phyloP scores from a whole-genome alignment of 139 green algal species.

The Ettlia oleoabundans region DNA sequence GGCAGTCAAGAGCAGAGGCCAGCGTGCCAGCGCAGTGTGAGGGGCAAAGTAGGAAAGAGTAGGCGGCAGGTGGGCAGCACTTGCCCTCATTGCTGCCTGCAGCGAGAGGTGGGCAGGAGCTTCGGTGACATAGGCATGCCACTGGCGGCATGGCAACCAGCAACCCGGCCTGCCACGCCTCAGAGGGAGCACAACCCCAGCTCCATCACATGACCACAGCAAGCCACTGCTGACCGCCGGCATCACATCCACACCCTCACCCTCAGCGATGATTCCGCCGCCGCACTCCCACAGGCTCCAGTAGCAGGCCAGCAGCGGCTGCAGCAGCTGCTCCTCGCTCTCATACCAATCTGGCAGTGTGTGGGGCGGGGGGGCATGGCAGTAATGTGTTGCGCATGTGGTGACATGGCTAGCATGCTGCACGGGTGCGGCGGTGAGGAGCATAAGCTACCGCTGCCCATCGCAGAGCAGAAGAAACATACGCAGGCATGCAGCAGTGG shows the following conservation, averaged over 20 bases:
- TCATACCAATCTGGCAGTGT: slow-evolving; percentile 49
- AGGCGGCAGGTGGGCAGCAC: neutral
- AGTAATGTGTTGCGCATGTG: neutral
- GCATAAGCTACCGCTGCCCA: no score
- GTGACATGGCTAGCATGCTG: neutral
- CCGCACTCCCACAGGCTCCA: slow-evolving; percentile 88
- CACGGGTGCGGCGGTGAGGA: no score
- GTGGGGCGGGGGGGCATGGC: neutral
- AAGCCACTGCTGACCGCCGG: neutral
- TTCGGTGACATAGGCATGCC: no score
- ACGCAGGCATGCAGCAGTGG: no score
- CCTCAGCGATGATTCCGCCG: slow-evolving; percentile 88
- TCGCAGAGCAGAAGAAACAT: no score
- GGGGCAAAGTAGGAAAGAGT: neutral
- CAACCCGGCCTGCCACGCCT: no score
- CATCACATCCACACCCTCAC: slow-evolving; percentile 16
- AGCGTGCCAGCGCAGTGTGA: neutral
- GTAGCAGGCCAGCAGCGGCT: slow-evolving; percentile 88
- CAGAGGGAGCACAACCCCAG: no score
- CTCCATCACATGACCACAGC: no score
- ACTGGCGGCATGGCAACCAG: no score
- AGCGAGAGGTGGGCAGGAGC: no score
- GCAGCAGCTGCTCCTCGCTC: slow-evolving; percentile 72
- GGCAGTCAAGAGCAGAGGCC: no score
- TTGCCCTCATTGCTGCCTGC: no score